These are phyloP conservation scores for Mucuna pruriens DNA, from an alignment of 306 rosid species.

Conservation along the genomic window DNA sequence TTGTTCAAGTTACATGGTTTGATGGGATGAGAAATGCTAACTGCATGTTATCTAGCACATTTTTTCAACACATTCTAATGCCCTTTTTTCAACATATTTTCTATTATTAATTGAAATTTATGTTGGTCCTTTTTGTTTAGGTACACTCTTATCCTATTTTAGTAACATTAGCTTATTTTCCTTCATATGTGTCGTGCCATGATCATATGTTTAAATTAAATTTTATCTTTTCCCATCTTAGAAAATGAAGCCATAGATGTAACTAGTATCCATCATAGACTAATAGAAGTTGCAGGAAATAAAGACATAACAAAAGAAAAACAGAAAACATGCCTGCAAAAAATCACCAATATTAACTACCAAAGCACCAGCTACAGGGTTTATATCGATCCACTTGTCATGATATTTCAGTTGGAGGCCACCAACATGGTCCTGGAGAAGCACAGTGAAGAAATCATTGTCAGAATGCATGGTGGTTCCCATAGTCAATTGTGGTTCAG, in stretches of 20 bases:
- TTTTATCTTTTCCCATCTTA: neutral
- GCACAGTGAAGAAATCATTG: conserved; percentile 40
- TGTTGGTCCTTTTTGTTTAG: no score
- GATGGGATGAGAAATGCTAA: no score
- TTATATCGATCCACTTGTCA: conserved; percentile 36
- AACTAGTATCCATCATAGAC: neutral
- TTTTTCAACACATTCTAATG: no score
- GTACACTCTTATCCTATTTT: no score
- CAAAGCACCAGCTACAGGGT: conserved; percentile 38
- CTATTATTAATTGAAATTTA: no score
- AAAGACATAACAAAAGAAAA: neutral
- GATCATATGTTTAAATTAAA: neutral
- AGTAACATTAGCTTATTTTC: no score
- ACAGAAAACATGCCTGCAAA: conserved; percentile 44
- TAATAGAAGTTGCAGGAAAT: neutral
- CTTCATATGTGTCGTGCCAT: neutral
- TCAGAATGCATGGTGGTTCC: conserved; percentile 39
- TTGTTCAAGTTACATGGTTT: no score
- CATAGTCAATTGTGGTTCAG: conserved; percentile 42
- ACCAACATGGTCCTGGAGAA: conserved; percentile 49
- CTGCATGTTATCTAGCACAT: no score
- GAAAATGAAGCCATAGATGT: neutral
- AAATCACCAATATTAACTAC: conserved; percentile 44
- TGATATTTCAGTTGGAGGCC: conserved; percentile 41
- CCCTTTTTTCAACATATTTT: no score